Base-by-base conservation (phyloP, 192 early-diverging fungal genomes). In the Dissophora ornata region DNA sequence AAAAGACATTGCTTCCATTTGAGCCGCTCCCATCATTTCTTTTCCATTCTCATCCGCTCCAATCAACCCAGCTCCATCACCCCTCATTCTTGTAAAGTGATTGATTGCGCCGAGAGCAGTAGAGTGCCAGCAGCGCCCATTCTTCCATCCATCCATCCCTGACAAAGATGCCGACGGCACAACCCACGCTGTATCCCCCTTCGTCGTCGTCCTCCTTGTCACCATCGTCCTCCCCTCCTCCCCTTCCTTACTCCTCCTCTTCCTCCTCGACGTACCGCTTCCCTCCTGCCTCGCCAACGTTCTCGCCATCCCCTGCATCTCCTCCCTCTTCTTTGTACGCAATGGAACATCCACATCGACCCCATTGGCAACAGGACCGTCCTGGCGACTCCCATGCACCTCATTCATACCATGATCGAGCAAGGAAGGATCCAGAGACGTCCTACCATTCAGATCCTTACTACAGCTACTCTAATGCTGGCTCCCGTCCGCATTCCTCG, bases 401-500 rank as follows among this genome's bases (percentile, higher is more conserved):
- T 19, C 44, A 19, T 50, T 7, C 24, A 10, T 34, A 49, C 33
- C 40, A 45, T 53, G 65, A 59, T 33, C 58, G 50, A 47, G 7
- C 32, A 36, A 46, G 28, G 32, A 71, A 71, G 36, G 51, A 61
- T 58, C 48, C 57, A 45, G 58, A 62, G 29, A 48, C 66, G 50
- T 25, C 49, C 1, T 58, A 58, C 41, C 26, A 58, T 15, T 45
- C 41, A 18, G 56, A 58, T 45, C 56, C 56, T 42, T 58, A 42
- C 26, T 58, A 45, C 40, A 11, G 16, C 16, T 40, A 22, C 44
- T 15, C 38, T 42, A 15, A 38, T 58, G 4, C 40, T 58, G 38
- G 19, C 6, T 29, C 44, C 34, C 45, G 46, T 24, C 46, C 16
- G 12, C 46, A 49, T 47, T 49, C 60, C n/a, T 24, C 47, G 21